Percentiles rank a stretch among this genome's conserved stretches.
Evolutionary conservation across 805 yeast genomes (phyloP).

Genomic region (Nakazawaea peltata): DNA sequence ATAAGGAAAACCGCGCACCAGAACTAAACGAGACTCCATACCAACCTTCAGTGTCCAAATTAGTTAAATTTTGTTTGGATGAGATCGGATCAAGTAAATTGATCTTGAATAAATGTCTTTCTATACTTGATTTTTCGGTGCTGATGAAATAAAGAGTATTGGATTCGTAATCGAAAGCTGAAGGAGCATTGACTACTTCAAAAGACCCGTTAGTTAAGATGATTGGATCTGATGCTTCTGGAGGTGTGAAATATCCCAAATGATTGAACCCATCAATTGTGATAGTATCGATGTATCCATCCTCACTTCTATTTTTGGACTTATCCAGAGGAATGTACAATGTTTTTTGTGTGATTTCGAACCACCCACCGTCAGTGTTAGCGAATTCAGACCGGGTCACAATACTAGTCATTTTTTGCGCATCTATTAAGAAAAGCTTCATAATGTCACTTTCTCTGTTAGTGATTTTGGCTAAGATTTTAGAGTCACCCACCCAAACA

Average conservation of each 20-base stretch:
- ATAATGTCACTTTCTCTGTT: slow-evolving; percentile 62
- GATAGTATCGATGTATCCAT: slow-evolving; percentile 79
- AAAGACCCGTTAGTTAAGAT: slow-evolving; percentile 72
- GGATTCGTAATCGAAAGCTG: slow-evolving; percentile 46
- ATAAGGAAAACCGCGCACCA: slow-evolving; percentile 64
- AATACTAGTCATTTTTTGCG: slow-evolving; percentile 24
- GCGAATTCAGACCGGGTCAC: slow-evolving; percentile 41
- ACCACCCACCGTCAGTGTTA: slow-evolving; percentile 54
- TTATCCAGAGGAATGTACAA: slow-evolving; percentile 45
- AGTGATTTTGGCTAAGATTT: slow-evolving; percentile 47
- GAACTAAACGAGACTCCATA: slow-evolving; percentile 69
- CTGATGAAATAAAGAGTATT: slow-evolving; percentile 59
- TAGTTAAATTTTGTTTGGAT: slow-evolving; percentile 36
- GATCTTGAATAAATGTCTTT: slow-evolving; percentile 76
- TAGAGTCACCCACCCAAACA: slow-evolving; percentile 54
- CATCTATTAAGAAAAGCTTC: slow-evolving; percentile 47
- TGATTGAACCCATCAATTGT: slow-evolving; percentile 60
- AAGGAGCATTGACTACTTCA: slow-evolving; percentile 81
- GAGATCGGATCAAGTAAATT: slow-evolving; percentile 41
- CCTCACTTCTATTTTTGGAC: slow-evolving; percentile 30
- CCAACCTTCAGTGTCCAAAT: slow-evolving; percentile 51
- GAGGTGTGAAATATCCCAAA: slow-evolving; percentile 77
- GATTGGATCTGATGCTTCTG: slow-evolving; percentile 42
- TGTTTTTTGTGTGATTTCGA: slow-evolving; percentile 65
- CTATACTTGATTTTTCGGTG: slow-evolving; percentile 71